A percentile compares a stretch with the other conserved stretches of the same genome.
Conservation (phyloP, 2,329 filamentous ascomycete species). For the Pestalotiopsis sp. region DNA sequence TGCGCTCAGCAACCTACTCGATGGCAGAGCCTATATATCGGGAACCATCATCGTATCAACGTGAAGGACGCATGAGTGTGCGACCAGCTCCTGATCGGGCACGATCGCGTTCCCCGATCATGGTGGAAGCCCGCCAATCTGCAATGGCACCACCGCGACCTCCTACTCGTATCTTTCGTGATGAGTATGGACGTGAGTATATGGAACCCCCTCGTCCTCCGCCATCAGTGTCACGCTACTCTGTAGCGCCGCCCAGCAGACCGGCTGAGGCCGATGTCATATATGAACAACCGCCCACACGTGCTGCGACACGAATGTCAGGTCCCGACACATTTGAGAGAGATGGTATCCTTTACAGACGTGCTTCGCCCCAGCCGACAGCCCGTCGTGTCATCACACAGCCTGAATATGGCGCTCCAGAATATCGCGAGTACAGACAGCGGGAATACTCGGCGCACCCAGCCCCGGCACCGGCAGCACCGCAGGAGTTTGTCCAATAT, state of each 20-base stretch:
- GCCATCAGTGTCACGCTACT: constrained; percentile 45
- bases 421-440: constrained; percentile 57
- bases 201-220: constrained; percentile 58
- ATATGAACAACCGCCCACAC: constrained; percentile 66
- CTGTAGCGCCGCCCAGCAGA: constrained; percentile 48
- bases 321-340: constrained; percentile 51
- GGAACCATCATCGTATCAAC: constrained; percentile 45
- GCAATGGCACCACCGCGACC: constrained; percentile 56
- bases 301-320: constrained; percentile 54
- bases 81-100: constrained; percentile 51
- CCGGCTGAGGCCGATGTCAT: constrained; percentile 56
- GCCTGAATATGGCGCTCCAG: constrained; percentile 56
- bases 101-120: constrained; percentile 50
- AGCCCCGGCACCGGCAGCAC: constrained; percentile 39
- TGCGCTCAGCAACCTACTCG: constrained; percentile 45
- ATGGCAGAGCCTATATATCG: constrained; percentile 42
- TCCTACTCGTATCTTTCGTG: constrained; percentile 72
- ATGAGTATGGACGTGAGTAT: constrained; percentile 83
- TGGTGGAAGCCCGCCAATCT: constrained; percentile 46
- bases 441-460: constrained; percentile 61
- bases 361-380: constrained; percentile 52
- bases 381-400: constrained; percentile 63
- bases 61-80: constrained; percentile 49
- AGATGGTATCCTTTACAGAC: constrained; percentile 50
- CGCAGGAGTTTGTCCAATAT: constrained; percentile 51